Evolutionary conservation across 257 asterid genomes (phyloP).

Genomic region (Ligustrum vulgare): DNA sequence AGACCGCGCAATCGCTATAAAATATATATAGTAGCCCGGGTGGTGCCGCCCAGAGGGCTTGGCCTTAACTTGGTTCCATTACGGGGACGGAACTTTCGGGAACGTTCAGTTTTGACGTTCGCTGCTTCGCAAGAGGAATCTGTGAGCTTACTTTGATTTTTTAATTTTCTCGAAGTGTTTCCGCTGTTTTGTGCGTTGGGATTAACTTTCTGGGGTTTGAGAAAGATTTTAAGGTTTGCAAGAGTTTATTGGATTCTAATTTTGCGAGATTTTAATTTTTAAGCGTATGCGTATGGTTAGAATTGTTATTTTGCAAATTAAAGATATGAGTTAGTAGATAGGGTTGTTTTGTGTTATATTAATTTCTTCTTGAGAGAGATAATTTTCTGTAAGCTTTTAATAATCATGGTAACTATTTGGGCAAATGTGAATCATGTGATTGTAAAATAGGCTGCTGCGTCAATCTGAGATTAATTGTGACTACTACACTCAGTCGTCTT

Average conservation of each 20-base stretch:
- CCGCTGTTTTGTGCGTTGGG: not conserved
- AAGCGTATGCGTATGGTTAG: not conserved
- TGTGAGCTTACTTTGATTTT: slow-evolving; percentile 35
- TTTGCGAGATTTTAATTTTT: not conserved
- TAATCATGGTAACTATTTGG: not conserved
- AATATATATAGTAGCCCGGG: slow-evolving; percentile 17
- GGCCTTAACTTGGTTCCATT: slow-evolving; percentile 23
- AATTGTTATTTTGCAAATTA: too few species aligned
- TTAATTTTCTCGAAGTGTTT: not conserved
- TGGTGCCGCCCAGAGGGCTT: slow-evolving; percentile 27
- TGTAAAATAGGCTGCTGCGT: not conserved
- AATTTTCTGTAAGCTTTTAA: not conserved
- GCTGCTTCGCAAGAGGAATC: slow-evolving; percentile 84
- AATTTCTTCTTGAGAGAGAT: not conserved
- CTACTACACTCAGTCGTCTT: not conserved
- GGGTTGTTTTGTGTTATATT: not conserved
- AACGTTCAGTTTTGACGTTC: slow-evolving; percentile 44
- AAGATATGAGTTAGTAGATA: not conserved
- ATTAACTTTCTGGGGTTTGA: not conserved
- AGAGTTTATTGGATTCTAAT: not conserved
- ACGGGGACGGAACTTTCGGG: slow-evolving; percentile 33
- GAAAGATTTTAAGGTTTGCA: not conserved
- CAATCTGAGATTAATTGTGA: not conserved
- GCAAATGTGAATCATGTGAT: not conserved
- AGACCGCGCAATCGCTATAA: slow-evolving; percentile 22